Base-by-base conservation (phyloP, 257 asterid species). In the Ajuga chamaepitys region DNA sequence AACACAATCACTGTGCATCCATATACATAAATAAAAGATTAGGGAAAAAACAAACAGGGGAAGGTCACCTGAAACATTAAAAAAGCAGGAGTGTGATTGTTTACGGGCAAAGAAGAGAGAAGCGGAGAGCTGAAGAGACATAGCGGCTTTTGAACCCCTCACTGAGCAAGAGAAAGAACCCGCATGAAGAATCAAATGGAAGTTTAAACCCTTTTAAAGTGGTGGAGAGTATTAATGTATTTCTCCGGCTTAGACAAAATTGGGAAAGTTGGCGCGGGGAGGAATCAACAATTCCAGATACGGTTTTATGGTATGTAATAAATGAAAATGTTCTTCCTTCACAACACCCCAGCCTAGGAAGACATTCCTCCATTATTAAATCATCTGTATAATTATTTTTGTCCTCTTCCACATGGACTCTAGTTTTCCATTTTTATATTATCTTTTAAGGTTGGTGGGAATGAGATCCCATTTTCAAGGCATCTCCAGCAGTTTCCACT, bases 51-150 rank as follows among this genome's bases (percentile, higher is more conserved):
- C 7, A 42, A n/a, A 18, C 51, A n/a, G 34, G 40, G 9, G 10
- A n/a, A 17, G 8, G 8, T 53, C 32, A 80, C 82, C 82, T 30
- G 82, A 74, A 63, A 58, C 47, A 7, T 1, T 67, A 25, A 53
- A 37, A 40, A 51, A 57, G 32, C 47, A 54, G 10, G 47, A 52
- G 51, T 42, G 79, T 25, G 73, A 47, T 18, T 70, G 41, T 1
- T 63, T 73, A 30, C 47, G 56, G 62, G 61, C 47, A 47, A 40
- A 58, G 9, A 55, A 59, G 1, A 40, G 56, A 53, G 58, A 37
- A 55, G 7, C 22, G 47, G 70, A 66, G 64, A 70, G 44, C 18
- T 44, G 76, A 41, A 74, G 74, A 58, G 77, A 52, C 85, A 76
- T 78, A 64, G 72, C 47, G 41, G 30, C 6, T 6, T 13, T 13